Conservation (phyloP, 2,329 filamentous ascomycete species). For the Tympanopsis confertula region DNA sequence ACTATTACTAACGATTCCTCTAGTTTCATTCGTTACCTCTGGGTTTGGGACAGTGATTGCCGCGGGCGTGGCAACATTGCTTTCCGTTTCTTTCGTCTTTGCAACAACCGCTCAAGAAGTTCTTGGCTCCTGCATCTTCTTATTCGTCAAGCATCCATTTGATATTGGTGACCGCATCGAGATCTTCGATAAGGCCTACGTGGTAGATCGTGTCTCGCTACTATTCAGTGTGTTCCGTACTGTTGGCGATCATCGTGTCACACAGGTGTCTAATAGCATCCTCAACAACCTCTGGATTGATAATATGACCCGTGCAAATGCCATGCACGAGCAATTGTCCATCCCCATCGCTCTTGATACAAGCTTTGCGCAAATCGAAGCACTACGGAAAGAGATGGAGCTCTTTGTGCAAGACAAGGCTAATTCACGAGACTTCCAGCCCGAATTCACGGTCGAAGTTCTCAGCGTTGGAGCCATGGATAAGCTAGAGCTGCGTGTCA, state of each 20-base stretch:
- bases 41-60: constrained; percentile 14
- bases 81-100: constrained; percentile 12
- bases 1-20: too few relatives aligned
- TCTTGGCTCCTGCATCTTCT: constrained; percentile 11
- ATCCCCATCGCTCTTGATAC: constrained; percentile 14
- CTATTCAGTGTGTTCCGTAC: constrained; percentile 9
- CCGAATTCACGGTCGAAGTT: constrained; percentile 17
- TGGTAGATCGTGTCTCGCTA: constrained; percentile 11
- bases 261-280: constrained; percentile 18
- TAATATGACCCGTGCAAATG: constrained; percentile 18
- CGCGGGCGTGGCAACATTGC: constrained; percentile 3
- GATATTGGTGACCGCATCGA: constrained; percentile 18
- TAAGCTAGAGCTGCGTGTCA: constrained; percentile 15
- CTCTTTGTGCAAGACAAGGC: constrained; percentile 14
- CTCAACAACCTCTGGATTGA: constrained; percentile 22
- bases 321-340: constrained; percentile 18
- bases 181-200: constrained; percentile 10
- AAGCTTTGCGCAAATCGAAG: constrained; percentile 15
- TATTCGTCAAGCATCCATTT: constrained; percentile 16
- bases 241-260: constrained; percentile 5
- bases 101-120: constrained; percentile 11
- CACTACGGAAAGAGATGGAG: constrained; percentile 12
- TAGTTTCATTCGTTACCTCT: constrained; percentile 7
- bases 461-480: constrained; percentile 11
- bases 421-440: constrained; percentile 18